Evolutionary conservation across 345 rosid species (phyloP), one percentile per base, ranked within the genome.

Genomic region (Diplotaxis tenuifolia): DNA sequence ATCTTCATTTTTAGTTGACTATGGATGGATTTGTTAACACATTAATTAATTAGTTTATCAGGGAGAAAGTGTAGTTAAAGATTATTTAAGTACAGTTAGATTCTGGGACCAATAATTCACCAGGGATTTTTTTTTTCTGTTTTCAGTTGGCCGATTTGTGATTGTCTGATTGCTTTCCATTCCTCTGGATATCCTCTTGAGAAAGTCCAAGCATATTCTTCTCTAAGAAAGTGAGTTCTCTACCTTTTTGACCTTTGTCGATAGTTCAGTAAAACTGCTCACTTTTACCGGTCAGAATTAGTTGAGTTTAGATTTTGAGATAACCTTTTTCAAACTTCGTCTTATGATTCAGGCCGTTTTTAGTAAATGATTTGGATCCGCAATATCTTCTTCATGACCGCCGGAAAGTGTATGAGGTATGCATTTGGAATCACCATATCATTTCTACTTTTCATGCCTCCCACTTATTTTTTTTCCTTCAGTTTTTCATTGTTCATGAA

Each of bases 301-400:
- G 7, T 14, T 42, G 18, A n/a, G 18, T 42, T 42, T 62, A 62
- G 42, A 62, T 58, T 71, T 76, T 76, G 67, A 71, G 50, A 7
- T 70, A 14, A 19, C 21, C 25, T 62, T 68, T 65, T 64, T 36
- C 47, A 62, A 69, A n/a, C n/a, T n/a, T 15, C 60, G 64, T 54
- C 18, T n/a, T 77, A 42, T 85, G 70, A 62, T 87, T 74, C 83
- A 95, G 99, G 82, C 99, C 99, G 21, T 96, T 84, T 81, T 73
- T 92, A 32, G 95, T 96, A 36, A 96, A 96, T 83, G 98, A 92
- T 60, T 83, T 96, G 83, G 90, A 88, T 62, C 95, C 83, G 2
- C 97, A 96, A 65, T 90, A 90, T 82, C 97, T 96, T 80, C 98
- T 96, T 81, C 99, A 89, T 81, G 99, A 96, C 64, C 89, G 99